phyloP scores from a whole-genome alignment of 805 yeast species.

The Yarrowia osloensis region DNA sequence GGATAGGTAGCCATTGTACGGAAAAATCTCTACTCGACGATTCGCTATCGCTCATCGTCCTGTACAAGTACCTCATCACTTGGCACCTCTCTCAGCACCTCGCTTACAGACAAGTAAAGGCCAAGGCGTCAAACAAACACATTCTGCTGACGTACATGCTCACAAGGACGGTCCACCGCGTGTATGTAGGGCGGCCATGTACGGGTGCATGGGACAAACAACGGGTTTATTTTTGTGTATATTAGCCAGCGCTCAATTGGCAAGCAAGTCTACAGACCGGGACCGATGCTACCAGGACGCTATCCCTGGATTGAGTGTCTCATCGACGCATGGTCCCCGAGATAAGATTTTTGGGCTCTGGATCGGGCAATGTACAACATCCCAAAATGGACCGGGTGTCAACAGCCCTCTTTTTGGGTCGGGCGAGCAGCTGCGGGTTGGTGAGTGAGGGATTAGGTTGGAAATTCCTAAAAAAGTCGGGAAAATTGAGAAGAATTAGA shows the following conservation, averaged over 20 bases:
- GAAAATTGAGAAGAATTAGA: not conserved
- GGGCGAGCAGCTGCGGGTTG: not conserved
- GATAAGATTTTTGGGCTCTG: not conserved
- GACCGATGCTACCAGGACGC: not conserved
- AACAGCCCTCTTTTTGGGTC: conserved; percentile 8
- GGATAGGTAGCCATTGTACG: too few relatives aligned
- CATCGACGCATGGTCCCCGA: not conserved
- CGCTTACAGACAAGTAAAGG: conserved; percentile 4
- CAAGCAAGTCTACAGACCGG: not conserved
- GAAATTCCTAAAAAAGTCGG: not conserved
- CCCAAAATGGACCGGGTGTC: not conserved
- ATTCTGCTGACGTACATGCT: not conserved
- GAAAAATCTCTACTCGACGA: too few relatives aligned
- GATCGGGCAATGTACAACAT: conserved; percentile 12
- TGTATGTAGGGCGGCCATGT: not conserved
- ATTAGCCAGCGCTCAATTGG: not conserved
- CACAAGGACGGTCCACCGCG: not conserved
- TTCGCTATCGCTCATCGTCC: not conserved
- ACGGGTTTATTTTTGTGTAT: not conserved
- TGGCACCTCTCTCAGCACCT: not conserved
- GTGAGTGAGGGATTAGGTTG: not conserved
- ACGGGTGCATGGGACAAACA: not conserved
- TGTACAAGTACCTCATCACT: conserved; percentile 3
- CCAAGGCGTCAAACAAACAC: not conserved
- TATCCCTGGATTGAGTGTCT: not conserved